phyloP scores from a whole-genome alignment of 1,284 basidiomycete genomes.

The Sutorius eximius region DNA sequence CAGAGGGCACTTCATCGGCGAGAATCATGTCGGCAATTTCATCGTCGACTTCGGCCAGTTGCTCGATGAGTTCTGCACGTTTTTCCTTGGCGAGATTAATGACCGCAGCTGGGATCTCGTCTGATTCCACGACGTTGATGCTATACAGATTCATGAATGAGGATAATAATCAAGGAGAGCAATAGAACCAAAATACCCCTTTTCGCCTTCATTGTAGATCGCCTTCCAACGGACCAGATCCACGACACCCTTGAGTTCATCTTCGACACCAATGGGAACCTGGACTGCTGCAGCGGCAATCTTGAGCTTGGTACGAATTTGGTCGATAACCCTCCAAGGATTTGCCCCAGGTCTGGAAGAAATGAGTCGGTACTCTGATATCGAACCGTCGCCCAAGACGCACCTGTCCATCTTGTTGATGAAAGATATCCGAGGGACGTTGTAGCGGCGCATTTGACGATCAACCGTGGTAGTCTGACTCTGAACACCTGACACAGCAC shows the following conservation, averaged over 20 bases:
- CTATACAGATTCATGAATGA: constrained; percentile 39
- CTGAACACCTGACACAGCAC: constrained; percentile 95
- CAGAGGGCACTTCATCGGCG: constrained; percentile 77
- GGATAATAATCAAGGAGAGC: background rate
- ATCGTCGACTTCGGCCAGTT: constrained; percentile 96
- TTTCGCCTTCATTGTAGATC: constrained; percentile 92
- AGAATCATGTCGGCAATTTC: constrained; percentile 90
- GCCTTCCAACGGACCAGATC: constrained; percentile 96
- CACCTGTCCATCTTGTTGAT: constrained; percentile 99
- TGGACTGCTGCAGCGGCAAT: constrained; percentile 96
- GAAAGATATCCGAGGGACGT: constrained; percentile 94
- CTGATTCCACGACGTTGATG: constrained; percentile 77
- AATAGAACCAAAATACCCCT: constrained; percentile 66
- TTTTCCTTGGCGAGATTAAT: constrained; percentile 77
- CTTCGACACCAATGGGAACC: constrained; percentile 92
- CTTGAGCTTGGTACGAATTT: constrained; percentile 90
- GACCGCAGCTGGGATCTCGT: constrained; percentile 85
- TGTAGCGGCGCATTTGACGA: constrained; percentile 96
- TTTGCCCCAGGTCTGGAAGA: constrained; percentile 85
- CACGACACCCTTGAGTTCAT: constrained; percentile 86
- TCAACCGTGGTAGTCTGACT: constrained; percentile 99
- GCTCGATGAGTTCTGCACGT: constrained; percentile 90
- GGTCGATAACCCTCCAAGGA: constrained; percentile 92
- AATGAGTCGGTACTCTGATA: background rate
- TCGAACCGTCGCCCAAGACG: constrained; percentile 1